phyloP scores from a whole-genome alignment of 129 eudicot genomes.

The Flaveria sonorensis region DNA sequence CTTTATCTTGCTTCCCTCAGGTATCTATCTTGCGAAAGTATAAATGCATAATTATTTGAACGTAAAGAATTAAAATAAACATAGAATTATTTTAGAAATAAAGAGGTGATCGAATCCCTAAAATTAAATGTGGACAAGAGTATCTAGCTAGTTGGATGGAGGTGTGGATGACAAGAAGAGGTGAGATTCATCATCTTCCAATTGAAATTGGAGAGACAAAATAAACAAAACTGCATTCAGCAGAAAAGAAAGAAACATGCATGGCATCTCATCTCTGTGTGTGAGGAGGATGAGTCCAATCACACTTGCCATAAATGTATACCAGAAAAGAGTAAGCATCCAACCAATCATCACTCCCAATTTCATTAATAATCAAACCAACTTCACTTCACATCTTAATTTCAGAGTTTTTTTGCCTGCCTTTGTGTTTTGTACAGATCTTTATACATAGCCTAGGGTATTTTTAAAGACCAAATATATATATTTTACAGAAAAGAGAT shows the following conservation, averaged over 20 bases:
- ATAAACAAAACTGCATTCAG: constrained; percentile 26
- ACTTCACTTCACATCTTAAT: constrained; percentile 32
- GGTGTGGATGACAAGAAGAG: constrained; percentile 28
- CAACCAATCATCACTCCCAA: constrained; percentile 42
- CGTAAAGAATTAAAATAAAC: too few relatives aligned
- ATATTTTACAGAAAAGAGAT: too few relatives aligned
- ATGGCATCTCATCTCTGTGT: background rate
- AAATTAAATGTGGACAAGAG: background rate
- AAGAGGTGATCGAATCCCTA: too few relatives aligned
- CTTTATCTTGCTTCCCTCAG: too few relatives aligned
- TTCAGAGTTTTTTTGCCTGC: too few relatives aligned
- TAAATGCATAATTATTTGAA: too few relatives aligned
- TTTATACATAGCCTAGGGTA: too few relatives aligned
- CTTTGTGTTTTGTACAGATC: too few relatives aligned
- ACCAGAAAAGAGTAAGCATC: constrained; percentile 35
- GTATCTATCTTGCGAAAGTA: too few relatives aligned
- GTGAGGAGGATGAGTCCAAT: constrained; percentile 23
- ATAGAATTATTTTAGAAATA: too few relatives aligned
- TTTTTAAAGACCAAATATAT: too few relatives aligned
- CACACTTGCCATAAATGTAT: constrained; percentile 36
- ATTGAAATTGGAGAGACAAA: constrained; percentile 38
- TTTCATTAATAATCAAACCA: constrained; percentile 47
- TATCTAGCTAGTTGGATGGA: constrained; percentile 10
- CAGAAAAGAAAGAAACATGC: constrained; percentile 9
- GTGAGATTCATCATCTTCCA: constrained; percentile 32